phyloP scores from a whole-genome alignment of 106 monocot species.

The Amphibolis antarctica region DNA sequence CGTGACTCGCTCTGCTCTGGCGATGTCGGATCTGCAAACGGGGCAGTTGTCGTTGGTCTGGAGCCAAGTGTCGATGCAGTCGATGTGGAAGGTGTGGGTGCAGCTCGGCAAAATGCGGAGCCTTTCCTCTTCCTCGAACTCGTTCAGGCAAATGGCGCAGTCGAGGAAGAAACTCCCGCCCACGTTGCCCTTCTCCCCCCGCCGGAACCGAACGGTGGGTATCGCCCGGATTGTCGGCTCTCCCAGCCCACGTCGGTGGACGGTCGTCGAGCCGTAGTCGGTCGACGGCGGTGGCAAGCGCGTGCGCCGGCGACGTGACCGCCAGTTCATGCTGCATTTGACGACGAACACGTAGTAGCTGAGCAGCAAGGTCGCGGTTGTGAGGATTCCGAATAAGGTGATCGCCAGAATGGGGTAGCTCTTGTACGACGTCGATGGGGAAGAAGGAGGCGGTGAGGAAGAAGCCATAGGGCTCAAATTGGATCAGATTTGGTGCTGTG shows the following conservation, averaged over 20 bases:
- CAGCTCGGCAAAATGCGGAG: conserved; percentile 15
- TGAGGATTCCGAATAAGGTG: conserved; percentile 39
- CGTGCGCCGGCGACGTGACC: neutral
- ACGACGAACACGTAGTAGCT: conserved; percentile 49
- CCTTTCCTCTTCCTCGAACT: conserved; percentile 12
- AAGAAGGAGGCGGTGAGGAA: neutral
- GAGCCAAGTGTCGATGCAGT: conserved; percentile 23
- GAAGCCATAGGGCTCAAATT: neutral
- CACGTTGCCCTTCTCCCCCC: neutral
- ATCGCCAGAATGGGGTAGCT: conserved; percentile 14
- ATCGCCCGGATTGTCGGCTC: conserved; percentile 34
- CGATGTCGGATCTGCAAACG: conserved; percentile 11
- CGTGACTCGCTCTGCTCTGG: neutral
- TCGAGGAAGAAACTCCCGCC: conserved; percentile 8
- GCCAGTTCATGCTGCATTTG: conserved; percentile 23
- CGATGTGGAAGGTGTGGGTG: conserved; percentile 18
- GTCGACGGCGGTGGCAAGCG: neutral
- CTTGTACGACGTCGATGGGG: neutral
- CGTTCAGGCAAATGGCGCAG: conserved; percentile 20
- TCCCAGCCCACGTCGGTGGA: conserved; percentile 21
- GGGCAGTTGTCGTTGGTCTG: conserved; percentile 22
- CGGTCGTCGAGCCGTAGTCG: neutral
- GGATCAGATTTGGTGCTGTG: neutral
- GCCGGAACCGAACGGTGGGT: conserved; percentile 35
- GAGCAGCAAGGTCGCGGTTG: conserved; percentile 41